Evolutionary conservation across 345 rosid genomes (phyloP).

Genomic region (Euphorbia lathyris): DNA sequence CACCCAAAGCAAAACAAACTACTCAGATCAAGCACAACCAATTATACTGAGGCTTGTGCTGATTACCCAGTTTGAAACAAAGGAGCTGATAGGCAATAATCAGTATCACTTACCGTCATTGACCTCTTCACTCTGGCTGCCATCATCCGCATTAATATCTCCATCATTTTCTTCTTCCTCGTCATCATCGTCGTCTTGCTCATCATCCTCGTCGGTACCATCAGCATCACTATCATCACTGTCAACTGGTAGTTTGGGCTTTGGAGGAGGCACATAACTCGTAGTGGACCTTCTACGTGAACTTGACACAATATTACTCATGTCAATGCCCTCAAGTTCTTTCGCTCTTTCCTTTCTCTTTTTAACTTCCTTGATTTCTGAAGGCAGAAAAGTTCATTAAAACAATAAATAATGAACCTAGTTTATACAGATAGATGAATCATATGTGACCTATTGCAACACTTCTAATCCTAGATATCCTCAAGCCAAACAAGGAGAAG

Average conservation of each 20-base stretch:
- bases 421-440: not conserved
- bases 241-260: slow-evolving; percentile 57
- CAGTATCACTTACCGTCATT: slow-evolving; percentile 54
- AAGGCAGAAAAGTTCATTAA: slow-evolving; percentile 6
- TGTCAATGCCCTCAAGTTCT: slow-evolving; percentile 92
- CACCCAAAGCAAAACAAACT: not conserved
- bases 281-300: slow-evolving; percentile 73
- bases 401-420: not conserved
- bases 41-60: slow-evolving; percentile 10
- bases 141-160: slow-evolving; percentile 18
- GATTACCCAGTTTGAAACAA: not conserved
- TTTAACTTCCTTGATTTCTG: slow-evolving; percentile 87
- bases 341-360: slow-evolving; percentile 63
- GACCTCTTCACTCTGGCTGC: slow-evolving; percentile 35
- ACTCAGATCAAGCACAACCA: slow-evolving; percentile 7
- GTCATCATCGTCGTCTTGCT: slow-evolving; percentile 28
- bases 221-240: slow-evolving; percentile 48
- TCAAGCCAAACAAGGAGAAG: not conserved
- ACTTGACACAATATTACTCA: slow-evolving; percentile 69
- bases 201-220: slow-evolving; percentile 39
- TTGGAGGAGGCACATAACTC: slow-evolving; percentile 66
- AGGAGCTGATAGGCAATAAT: not conserved
- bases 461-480: not conserved
- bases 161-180: slow-evolving; percentile 31
- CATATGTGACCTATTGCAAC: not conserved